Evolutionary conservation across 257 asterid species (phyloP).

Genomic region (Solanum habrochaites): DNA sequence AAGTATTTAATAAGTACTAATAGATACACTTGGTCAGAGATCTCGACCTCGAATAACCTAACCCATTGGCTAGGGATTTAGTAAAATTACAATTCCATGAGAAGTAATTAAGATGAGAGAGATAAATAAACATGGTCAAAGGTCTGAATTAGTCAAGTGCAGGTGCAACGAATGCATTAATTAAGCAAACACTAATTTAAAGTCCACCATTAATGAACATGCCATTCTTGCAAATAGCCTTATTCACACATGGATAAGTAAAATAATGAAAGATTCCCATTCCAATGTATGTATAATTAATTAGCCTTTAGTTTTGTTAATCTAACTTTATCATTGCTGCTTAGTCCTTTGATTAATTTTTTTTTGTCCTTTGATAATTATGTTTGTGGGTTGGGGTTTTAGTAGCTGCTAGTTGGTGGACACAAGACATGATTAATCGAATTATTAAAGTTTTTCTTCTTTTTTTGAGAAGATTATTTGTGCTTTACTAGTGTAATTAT

Average conservation of each 20-base stretch:
- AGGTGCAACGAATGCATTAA: neutral
- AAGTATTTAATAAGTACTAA: neutral
- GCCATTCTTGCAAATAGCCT: neutral
- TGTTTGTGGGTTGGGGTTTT: neutral
- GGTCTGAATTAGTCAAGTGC: neutral
- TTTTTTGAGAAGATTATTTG: constrained; percentile 35
- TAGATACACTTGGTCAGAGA: neutral
- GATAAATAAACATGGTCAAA: neutral
- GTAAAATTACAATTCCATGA: neutral
- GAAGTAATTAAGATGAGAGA: neutral
- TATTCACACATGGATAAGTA: neutral
- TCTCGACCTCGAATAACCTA: no score
- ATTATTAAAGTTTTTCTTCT: constrained; percentile 12
- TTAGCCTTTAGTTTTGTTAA: neutral
- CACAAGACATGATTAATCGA: constrained; percentile 20
- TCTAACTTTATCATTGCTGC: neutral
- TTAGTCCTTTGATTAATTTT: neutral
- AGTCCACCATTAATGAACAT: neutral
- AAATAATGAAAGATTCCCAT: constrained; percentile 9
- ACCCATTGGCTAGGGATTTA: neutral
- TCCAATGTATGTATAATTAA: constrained; percentile 4
- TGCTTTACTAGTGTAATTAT: constrained; percentile 29
- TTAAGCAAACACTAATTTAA: neutral
- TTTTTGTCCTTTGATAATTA: neutral
- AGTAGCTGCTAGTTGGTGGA: constrained; percentile 28